Conservation (phyloP, 306 rosid species). For the Oxytropis ochrocephala region DNA sequence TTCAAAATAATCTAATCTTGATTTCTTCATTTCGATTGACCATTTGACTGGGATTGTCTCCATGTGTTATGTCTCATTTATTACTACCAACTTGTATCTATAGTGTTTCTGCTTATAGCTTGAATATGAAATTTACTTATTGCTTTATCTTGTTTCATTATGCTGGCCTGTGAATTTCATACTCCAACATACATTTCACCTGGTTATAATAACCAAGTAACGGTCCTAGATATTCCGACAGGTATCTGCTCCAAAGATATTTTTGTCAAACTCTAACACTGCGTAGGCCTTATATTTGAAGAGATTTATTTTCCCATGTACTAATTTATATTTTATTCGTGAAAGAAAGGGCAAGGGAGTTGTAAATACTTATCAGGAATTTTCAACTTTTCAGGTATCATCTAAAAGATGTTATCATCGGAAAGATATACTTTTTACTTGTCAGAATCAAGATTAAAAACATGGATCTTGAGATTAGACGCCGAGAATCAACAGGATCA, state of each 20-base stretch:
- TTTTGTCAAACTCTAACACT: not conserved
- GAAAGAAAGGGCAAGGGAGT: not conserved
- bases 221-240: not conserved
- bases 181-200: not conserved
- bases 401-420: constrained; percentile 89
- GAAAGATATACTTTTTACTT: constrained; percentile 93
- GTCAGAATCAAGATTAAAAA: constrained; percentile 98
- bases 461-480: constrained; percentile 97
- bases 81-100: not conserved
- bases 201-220: constrained; percentile 3
- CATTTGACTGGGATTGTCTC: constrained; percentile 4
- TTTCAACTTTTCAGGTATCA: constrained; percentile 65
- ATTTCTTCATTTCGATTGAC: not conserved
- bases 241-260: not conserved
- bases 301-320: not conserved
- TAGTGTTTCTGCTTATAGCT: not conserved
- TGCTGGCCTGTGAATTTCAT: not conserved
- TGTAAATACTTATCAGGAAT: constrained; percentile 4
- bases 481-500: constrained; percentile 97
- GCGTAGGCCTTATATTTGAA: not conserved
- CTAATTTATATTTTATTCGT: not conserved
- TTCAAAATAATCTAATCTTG: too few relatives aligned
- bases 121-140: constrained; percentile 11
- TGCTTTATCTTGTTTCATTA: not conserved
- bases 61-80: not conserved